Conservation (phyloP, 768 basidiomycete species). For the Lentinula boryana region DNA sequence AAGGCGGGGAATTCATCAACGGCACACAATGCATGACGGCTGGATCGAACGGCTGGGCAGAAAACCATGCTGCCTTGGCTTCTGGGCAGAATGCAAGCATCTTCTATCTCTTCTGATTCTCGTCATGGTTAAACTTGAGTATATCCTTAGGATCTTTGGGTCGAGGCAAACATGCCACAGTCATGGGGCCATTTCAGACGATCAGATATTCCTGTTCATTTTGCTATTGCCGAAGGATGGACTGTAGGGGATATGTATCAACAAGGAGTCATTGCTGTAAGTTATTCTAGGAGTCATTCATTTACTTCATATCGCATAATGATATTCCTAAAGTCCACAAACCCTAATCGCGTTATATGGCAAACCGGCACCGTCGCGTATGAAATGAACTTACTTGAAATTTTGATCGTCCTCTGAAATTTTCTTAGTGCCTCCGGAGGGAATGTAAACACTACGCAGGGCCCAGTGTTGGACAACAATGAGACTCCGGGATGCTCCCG, state of each 20-base stretch:
- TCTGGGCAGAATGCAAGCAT: constrained; percentile 4
- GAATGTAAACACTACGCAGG: constrained; percentile 7
- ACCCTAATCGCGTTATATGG: constrained; percentile 7
- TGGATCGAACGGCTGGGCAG: constrained; percentile 4
- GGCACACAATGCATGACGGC: constrained; percentile 6
- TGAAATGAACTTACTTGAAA: neutral
- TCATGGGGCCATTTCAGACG: constrained; percentile 5
- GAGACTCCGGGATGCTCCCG: constrained; percentile 1
- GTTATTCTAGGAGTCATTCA: neutral
- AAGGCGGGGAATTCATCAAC: constrained; percentile 5
- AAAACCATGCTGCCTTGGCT: constrained; percentile 6
- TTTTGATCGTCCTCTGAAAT: neutral
- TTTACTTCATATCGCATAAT: neutral
- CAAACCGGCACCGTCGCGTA: constrained; percentile 3
- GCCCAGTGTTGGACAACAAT: constrained; percentile 8
- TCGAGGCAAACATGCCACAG: constrained; percentile 1
- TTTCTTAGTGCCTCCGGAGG: neutral
- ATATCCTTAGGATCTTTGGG: constrained; percentile 4
- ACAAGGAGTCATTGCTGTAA: constrained; percentile 5
- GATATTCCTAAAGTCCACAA: neutral
- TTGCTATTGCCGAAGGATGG: constrained; percentile 7
- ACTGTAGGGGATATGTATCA: constrained; percentile 9
- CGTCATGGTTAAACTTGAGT: neutral
- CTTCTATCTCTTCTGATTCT: neutral
- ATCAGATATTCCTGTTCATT: constrained; percentile 5